Percentiles rank a stretch among this genome's conserved stretches.
Evolutionary conservation across 2,329 filamentous ascomycete genomes (phyloP).

Genomic region (Claviceps lovelessii): DNA sequence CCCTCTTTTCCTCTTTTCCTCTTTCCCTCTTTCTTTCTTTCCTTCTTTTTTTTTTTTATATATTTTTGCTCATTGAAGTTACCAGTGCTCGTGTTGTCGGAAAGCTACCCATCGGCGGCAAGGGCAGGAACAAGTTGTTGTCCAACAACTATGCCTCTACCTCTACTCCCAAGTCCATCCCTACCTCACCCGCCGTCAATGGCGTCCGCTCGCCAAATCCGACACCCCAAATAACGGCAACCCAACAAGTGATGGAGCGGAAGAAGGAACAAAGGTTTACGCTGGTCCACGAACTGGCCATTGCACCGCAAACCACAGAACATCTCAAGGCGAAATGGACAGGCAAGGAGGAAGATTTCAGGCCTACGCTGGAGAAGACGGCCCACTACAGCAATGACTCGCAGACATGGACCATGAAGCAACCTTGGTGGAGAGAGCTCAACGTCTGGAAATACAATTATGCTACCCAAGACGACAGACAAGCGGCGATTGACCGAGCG

Average conservation of each 20-base stretch:
- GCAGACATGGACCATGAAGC: constrained; percentile 41
- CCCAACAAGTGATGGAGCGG: constrained; percentile 36
- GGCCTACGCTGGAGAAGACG: constrained; percentile 41
- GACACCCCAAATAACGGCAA: constrained; percentile 33
- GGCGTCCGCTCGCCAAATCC: constrained; percentile 39
- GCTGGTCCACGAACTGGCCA: constrained; percentile 47
- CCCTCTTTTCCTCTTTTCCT: no score
- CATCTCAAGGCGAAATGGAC: constrained; percentile 36
- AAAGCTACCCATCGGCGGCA: constrained; percentile 18
- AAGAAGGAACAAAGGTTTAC: constrained; percentile 38
- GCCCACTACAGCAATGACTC: constrained; percentile 34
- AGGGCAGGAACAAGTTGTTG: constrained; percentile 29
- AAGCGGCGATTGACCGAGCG: constrained; percentile 47
- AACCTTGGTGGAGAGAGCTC: constrained; percentile 47
- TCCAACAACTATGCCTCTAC: constrained; percentile 18
- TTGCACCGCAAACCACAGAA: constrained; percentile 34
- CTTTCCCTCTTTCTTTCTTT: neutral
- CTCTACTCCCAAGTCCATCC: constrained; percentile 26
- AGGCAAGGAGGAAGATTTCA: constrained; percentile 39
- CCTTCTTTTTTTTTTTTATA: neutral
- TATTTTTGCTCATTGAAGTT: constrained; percentile 14
- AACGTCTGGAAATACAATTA: constrained; percentile 51
- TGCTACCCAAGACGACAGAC: constrained; percentile 35
- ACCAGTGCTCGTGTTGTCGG: constrained; percentile 21
- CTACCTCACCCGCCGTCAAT: constrained; percentile 42